These are phyloP conservation scores for Penicillium mononematosum DNA, from an alignment of 495 filamentous ascomycete species.

Conservation along the genomic window DNA sequence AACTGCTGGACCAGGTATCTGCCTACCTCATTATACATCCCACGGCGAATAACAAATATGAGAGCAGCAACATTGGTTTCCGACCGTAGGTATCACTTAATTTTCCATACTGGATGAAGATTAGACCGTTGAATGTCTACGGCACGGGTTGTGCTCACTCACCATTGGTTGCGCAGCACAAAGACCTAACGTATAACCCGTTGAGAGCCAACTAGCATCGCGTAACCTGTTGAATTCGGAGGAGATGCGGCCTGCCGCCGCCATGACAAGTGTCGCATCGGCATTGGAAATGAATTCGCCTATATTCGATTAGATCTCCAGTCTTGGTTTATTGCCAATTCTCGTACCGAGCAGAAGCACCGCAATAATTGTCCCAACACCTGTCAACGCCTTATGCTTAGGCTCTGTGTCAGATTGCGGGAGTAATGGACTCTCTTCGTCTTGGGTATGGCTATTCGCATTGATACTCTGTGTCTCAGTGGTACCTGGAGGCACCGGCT, in stretches of 20 bases:
- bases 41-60: conserved; percentile 44
- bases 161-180: conserved; percentile 60
- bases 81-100: conserved; percentile 50
- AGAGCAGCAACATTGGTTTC: conserved; percentile 37
- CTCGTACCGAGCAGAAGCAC: conserved; percentile 38
- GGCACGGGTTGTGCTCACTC: not conserved
- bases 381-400: conserved; percentile 17
- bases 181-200: conserved; percentile 58
- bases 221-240: conserved; percentile 63
- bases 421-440: conserved; percentile 31
- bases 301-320: conserved; percentile 21
- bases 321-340: not conserved
- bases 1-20: not conserved
- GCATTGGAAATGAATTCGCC: conserved; percentile 65
- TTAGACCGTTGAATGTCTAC: not conserved
- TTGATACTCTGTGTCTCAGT: not conserved
- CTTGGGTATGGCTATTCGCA: conserved; percentile 6
- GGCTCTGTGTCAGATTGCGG: conserved; percentile 1
- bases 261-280: conserved; percentile 62
- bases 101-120: conserved; percentile 40
- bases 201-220: conserved; percentile 66
- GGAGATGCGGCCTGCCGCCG: conserved; percentile 60
- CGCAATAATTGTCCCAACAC: conserved; percentile 34
- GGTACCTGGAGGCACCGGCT: not conserved
- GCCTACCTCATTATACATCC: conserved; percentile 44